Conservation (phyloP, 2,329 filamentous ascomycete genomes). For the Intubia oerlemansii region DNA sequence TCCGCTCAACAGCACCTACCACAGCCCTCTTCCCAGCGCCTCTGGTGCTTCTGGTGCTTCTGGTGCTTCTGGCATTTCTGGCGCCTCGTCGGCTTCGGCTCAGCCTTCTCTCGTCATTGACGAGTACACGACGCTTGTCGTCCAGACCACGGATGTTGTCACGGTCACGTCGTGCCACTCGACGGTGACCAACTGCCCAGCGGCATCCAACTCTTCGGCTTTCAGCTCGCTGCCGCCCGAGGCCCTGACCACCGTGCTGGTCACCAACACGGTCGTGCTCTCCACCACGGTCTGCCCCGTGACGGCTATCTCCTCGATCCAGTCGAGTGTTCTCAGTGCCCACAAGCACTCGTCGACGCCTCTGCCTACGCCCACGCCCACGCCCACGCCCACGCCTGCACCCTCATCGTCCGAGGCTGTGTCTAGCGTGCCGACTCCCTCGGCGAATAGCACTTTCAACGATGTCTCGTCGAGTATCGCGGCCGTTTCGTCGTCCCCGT, state of each 20-base stretch:
- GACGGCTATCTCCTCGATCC: slow-evolving; percentile 22
- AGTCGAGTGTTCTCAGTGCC: slow-evolving; percentile 14
- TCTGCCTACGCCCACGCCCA: too few relatives aligned
- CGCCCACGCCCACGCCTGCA: too few relatives aligned
- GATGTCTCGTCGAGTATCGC: too few relatives aligned
- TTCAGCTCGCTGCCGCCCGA: slow-evolving; percentile 13
- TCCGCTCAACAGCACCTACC: too few relatives aligned
- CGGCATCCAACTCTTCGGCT: slow-evolving; percentile 15
- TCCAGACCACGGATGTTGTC: slow-evolving; percentile 21
- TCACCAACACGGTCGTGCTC: slow-evolving; percentile 18
- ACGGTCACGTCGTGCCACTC: slow-evolving; percentile 10
- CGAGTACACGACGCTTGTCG: slow-evolving; percentile 18
- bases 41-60: too few relatives aligned
- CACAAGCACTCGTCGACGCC: too few relatives aligned
- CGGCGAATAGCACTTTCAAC: too few relatives aligned
- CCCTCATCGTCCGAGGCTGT: too few relatives aligned
- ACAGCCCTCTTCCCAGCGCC: not conserved
- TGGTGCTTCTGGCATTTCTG: too few relatives aligned
- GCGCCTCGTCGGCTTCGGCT: not conserved
- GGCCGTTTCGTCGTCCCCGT: too few relatives aligned
- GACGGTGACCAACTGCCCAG: slow-evolving; percentile 10
- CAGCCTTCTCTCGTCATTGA: too few relatives aligned
- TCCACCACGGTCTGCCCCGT: slow-evolving; percentile 19
- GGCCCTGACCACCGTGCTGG: slow-evolving; percentile 14
- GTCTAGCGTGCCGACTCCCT: too few relatives aligned